These are phyloP conservation scores for Aureobasidium sp. DNA, from an alignment of 2,329 filamentous ascomycete species.

Conservation along the genomic window DNA sequence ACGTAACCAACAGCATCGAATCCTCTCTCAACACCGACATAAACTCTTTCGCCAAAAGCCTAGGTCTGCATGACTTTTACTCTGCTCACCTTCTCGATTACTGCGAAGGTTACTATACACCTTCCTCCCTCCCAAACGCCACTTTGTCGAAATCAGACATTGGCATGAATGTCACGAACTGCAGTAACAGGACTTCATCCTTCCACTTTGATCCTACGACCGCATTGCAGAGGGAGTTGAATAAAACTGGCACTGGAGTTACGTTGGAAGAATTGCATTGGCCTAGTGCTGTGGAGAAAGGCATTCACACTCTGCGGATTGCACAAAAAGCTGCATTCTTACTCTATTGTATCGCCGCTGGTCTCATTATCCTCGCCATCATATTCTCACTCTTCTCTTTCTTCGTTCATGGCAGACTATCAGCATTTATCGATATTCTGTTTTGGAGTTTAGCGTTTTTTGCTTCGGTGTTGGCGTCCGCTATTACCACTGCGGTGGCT, in stretches of 20 bases:
- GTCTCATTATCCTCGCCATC: constrained; percentile 42
- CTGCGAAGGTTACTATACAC: constrained; percentile 44
- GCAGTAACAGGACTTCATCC: constrained; percentile 45
- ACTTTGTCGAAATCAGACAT: constrained; percentile 32
- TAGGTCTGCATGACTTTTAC: constrained; percentile 55
- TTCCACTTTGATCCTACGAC: constrained; percentile 50
- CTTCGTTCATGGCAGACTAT: constrained; percentile 36
- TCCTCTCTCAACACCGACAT: constrained; percentile 33
- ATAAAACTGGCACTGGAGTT: constrained; percentile 33
- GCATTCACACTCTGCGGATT: constrained; percentile 42
- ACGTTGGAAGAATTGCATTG: constrained; percentile 47
- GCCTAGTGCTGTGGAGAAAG: constrained; percentile 47
- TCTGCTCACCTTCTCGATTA: constrained; percentile 52
- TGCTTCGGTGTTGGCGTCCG: constrained; percentile 62
- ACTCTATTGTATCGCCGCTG: constrained; percentile 51
- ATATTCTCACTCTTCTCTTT: constrained; percentile 38
- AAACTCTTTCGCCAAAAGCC: constrained; percentile 35
- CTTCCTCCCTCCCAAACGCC: constrained; percentile 33
- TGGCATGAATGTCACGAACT: constrained; percentile 44
- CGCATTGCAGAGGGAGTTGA: constrained; percentile 42
- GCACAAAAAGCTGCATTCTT: constrained; percentile 47
- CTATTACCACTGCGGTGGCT: constrained; percentile 58
- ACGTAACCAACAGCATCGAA: constrained; percentile 26
- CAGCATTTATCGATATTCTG: constrained; percentile 42
- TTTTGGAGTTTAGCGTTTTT: constrained; percentile 45